phyloP scores from a whole-genome alignment of 805 yeast genomes.

The Lipomyces spencermartinsiae region DNA sequence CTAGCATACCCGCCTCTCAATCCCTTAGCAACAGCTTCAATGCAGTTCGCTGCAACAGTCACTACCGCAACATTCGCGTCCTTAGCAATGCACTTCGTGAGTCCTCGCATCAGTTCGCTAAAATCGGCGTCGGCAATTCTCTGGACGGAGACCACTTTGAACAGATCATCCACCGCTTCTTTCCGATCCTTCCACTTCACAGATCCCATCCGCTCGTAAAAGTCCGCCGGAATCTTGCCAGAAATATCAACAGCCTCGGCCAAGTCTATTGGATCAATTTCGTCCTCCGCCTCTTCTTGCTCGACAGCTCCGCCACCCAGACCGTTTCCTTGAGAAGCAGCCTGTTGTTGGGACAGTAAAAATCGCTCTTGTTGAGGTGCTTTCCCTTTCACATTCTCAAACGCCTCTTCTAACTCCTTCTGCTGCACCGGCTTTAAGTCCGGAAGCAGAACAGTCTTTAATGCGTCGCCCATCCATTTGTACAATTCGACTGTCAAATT shows the following conservation, averaged over 20 bases:
- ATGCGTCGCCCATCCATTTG: slow-evolving; percentile 72
- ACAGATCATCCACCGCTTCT: slow-evolving; percentile 73
- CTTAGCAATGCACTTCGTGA: slow-evolving; percentile 70
- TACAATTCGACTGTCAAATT: slow-evolving; percentile 70
- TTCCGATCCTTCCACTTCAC: slow-evolving; percentile 91
- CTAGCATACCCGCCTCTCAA: slow-evolving; percentile 61
- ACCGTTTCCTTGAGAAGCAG: slow-evolving; percentile 41
- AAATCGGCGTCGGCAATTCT: slow-evolving; percentile 68
- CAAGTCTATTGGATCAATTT: slow-evolving; percentile 72
- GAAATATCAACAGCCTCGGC: slow-evolving; percentile 73
- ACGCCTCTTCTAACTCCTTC: slow-evolving; percentile 75
- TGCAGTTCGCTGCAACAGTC: slow-evolving; percentile 72
- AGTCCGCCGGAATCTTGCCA: slow-evolving; percentile 67
- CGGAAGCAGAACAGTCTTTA: slow-evolving; percentile 65
- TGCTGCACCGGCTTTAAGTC: slow-evolving; percentile 90
- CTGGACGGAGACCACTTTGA: slow-evolving; percentile 51
- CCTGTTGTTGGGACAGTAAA: slow-evolving; percentile 60
- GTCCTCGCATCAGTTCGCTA: slow-evolving; percentile 61
- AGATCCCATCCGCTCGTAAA: slow-evolving; percentile 61
- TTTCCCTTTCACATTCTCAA: slow-evolving; percentile 55
- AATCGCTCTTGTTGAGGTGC: slow-evolving; percentile 58
- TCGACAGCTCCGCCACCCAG: slow-evolving; percentile 37
- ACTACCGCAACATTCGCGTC: slow-evolving; percentile 93
- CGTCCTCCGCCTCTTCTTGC: slow-evolving; percentile 47
- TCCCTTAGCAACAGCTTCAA: slow-evolving; percentile 68